Evolutionary conservation across 805 yeast genomes (phyloP), one percentile per base, ranked within the genome.

Genomic region (Yamadazyma laniorum): DNA sequence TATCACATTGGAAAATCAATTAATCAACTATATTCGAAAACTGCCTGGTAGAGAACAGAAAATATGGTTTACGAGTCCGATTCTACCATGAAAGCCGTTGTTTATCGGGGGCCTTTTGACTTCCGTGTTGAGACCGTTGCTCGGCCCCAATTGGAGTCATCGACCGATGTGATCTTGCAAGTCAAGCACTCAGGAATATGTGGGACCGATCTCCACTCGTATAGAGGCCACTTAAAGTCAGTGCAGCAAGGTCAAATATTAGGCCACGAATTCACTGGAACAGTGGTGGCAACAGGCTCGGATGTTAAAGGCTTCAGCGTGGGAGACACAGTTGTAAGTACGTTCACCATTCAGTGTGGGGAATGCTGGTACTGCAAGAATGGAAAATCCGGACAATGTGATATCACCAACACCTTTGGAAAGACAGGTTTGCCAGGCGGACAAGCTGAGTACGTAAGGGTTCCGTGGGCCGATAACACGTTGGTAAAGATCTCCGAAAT

Each of bases 291-390:
- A 6, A 61, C 56, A 13, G 79, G 79, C 1, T 7, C 40, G 0
- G 56, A 42, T 0, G 49, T 64, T 2, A 33, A 41, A 15, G 52
- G 52, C n/a, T 67, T 75, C 45, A 48, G 55, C 32, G 45, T 61
- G 8, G 79, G 79, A 1, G 79, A 75, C 37, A 59, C 60, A 11
- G 79, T 75, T 4, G 61, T 73, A 19, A 59, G 74, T 16, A 57
- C 66, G 1, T 75, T 75, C 45, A 78, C 83, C 5, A 67, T 75
- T 7, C 82, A 77, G 43, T 78, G 85, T 54, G 82, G 82, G 1
- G 55, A 60, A 19, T 79, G 84, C 51, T 78, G 76, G 73, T 77
- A 73, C 45, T 79, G 85, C 51, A 49, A 63, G 36, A 70, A 72
- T 37, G 82, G 81, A 1, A 61, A 68, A 37, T 66, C 80, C 8